A percentile compares a stretch with the other conserved stretches of the same genome.
phyloP scores from a whole-genome alignment of 352 stramenopile species.

The Elongisporangium anandrum region DNA sequence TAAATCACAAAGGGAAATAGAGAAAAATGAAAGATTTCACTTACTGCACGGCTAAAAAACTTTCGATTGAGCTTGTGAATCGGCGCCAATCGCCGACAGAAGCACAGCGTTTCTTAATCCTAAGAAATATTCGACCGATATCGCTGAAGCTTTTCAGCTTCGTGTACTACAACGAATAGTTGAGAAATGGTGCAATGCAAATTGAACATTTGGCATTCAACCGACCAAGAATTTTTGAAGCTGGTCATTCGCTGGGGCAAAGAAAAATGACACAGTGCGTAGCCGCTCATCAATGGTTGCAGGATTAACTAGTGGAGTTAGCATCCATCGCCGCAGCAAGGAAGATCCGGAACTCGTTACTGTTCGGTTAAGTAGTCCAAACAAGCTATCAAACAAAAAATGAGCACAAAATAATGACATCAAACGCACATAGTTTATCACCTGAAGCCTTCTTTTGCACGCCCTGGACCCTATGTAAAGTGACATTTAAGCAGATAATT shows the following conservation, averaged over 20 bases:
- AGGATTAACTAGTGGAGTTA: constrained; percentile 55
- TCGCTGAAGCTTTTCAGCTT: constrained; percentile 68
- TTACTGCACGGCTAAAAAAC: constrained; percentile 62
- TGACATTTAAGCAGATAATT: background rate
- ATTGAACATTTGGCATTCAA: background rate
- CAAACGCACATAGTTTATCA: constrained; percentile 9
- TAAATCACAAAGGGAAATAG: background rate
- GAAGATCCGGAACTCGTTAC: constrained; percentile 59
- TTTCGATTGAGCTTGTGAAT: constrained; percentile 49
- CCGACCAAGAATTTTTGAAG: constrained; percentile 55
- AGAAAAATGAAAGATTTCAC: constrained; percentile 1
- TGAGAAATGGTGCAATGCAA: background rate
- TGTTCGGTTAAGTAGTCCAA: constrained; percentile 75
- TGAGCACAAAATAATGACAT: background rate
- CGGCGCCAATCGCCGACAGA: constrained; percentile 66
- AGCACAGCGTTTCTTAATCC: constrained; percentile 59
- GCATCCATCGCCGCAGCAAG: constrained; percentile 75
- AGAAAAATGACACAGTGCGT: constrained; percentile 58
- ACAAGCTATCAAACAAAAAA: constrained; percentile 33
- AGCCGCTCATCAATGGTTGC: constrained; percentile 49
- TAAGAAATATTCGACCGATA: constrained; percentile 51
- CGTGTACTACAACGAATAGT: constrained; percentile 23
- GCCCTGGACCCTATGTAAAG: constrained; percentile 43
- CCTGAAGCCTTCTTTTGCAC: constrained; percentile 85
- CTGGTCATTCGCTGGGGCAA: constrained; percentile 41